Evolutionary conservation across 2,329 filamentous ascomycete species (phyloP).

Genomic region (Talaromyces atroroseus): DNA sequence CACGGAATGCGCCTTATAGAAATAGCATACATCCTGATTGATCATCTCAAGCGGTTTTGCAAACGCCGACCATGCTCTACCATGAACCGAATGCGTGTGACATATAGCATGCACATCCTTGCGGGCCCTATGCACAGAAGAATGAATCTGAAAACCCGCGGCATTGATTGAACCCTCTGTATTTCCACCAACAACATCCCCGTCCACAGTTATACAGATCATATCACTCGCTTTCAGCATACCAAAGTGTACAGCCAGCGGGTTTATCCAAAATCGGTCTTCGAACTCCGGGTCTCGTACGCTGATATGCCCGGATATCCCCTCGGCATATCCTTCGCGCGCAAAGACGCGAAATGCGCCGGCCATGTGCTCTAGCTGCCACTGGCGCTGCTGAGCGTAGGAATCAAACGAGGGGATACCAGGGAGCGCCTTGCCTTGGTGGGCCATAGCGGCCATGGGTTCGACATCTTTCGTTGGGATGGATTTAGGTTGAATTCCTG

Average conservation of each 20-base stretch:
- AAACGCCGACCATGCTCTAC: slow-evolving; percentile 64
- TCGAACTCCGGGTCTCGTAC: slow-evolving; percentile 60
- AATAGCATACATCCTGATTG: slow-evolving; percentile 35
- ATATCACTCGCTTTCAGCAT: slow-evolving; percentile 61
- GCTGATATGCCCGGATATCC: slow-evolving; percentile 63
- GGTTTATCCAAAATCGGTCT: slow-evolving; percentile 64
- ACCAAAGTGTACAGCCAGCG: slow-evolving; percentile 59
- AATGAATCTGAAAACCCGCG: slow-evolving; percentile 66
- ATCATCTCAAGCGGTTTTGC: slow-evolving; percentile 63
- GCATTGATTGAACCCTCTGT: slow-evolving; percentile 44
- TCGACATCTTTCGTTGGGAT: slow-evolving; percentile 1
- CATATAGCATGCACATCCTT: slow-evolving; percentile 62
- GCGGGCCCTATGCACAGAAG: slow-evolving; percentile 61
- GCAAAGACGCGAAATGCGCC: slow-evolving; percentile 64
- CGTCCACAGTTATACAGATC: slow-evolving; percentile 59
- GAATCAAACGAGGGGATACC: slow-evolving; percentile 40
- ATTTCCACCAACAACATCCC: slow-evolving; percentile 56
- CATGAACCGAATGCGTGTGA: slow-evolving; percentile 62
- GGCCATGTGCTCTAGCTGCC: slow-evolving; percentile 56
- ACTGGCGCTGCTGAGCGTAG: slow-evolving; percentile 54
- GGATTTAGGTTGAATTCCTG: not conserved
- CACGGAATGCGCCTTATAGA: slow-evolving; percentile 49
- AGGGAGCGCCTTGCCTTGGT: slow-evolving; percentile 1
- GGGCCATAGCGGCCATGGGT: slow-evolving; percentile 8
- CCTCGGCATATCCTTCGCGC: slow-evolving; percentile 61